A percentile compares a stretch with the other conserved stretches of the same genome.
phyloP scores from a whole-genome alignment of 2,329 filamentous ascomycete genomes.

The Paraphoma chrysanthemicola region DNA sequence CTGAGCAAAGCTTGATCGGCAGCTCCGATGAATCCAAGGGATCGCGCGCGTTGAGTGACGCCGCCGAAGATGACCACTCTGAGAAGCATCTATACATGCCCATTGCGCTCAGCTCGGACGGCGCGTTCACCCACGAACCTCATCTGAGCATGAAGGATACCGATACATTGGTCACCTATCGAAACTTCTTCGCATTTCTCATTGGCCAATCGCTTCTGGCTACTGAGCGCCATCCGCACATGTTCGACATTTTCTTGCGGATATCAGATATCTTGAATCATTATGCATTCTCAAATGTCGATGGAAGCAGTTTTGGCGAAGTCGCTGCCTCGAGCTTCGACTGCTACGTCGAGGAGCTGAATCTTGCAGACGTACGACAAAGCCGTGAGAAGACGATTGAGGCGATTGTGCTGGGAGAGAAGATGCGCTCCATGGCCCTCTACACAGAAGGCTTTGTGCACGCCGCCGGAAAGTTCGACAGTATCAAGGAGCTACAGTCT shows the following conservation, averaged over 20 bases:
- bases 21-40: conserved; percentile 57
- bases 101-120: conserved; percentile 62
- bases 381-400: conserved; percentile 91
- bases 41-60: conserved; percentile 55
- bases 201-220: conserved; percentile 68
- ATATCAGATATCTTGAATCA: conserved; percentile 64
- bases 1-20: conserved; percentile 39
- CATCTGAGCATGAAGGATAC: conserved; percentile 56
- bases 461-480: conserved; percentile 81
- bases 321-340: conserved; percentile 70
- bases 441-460: conserved; percentile 95
- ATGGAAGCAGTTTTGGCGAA: conserved; percentile 70
- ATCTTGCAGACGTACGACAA: conserved; percentile 77
- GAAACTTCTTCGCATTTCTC: conserved; percentile 70
- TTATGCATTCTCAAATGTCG: conserved; percentile 67
- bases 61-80: conserved; percentile 54
- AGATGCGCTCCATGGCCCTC: conserved; percentile 79
- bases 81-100: conserved; percentile 67
- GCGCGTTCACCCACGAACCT: conserved; percentile 40
- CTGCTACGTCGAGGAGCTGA: conserved; percentile 78
- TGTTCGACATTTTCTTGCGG: conserved; percentile 68
- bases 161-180: conserved; percentile 64
- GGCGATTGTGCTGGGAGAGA: conserved; percentile 85
- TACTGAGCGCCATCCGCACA: conserved; percentile 60
- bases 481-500: conserved; percentile 72